Evolutionary conservation across 2,329 filamentous ascomycete genomes (phyloP).

Genomic region (Epichloe hybrida): DNA sequence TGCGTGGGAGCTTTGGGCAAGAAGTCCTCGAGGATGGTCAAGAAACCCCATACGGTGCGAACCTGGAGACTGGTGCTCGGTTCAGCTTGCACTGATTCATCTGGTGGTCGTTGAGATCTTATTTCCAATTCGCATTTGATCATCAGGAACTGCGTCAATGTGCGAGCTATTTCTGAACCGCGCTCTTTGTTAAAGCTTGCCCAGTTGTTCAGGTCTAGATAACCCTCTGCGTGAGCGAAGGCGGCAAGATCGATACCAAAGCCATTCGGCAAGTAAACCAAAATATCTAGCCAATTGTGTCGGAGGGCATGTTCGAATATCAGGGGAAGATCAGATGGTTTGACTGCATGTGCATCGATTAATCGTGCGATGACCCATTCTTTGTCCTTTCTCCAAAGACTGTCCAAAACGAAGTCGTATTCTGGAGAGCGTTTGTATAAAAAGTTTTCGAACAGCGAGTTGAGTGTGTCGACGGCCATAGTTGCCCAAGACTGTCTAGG

Average conservation of each 20-base stretch:
- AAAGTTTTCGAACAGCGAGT: constrained; percentile 71
- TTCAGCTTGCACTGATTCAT: constrained; percentile 39
- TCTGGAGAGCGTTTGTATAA: constrained; percentile 64
- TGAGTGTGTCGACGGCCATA: constrained; percentile 62
- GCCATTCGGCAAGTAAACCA: constrained; percentile 66
- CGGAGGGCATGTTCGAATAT: constrained; percentile 54
- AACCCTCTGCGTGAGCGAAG: constrained; percentile 65
- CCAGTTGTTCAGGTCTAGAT: constrained; percentile 74
- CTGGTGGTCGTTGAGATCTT: constrained; percentile 55
- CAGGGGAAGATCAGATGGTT: constrained; percentile 36
- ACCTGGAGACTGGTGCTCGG: constrained; percentile 67
- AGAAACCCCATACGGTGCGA: constrained; percentile 68
- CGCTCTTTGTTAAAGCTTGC: constrained; percentile 56
- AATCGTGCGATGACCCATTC: constrained; percentile 74
- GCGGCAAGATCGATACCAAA: constrained; percentile 82
- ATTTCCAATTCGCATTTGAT: constrained; percentile 77
- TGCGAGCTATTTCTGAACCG: constrained; percentile 52
- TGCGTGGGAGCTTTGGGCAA: constrained; percentile 43
- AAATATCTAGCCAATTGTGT: constrained; percentile 71
- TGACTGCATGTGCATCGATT: constrained; percentile 66
- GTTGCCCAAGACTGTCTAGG: constrained; percentile 59
- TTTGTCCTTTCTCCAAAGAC: constrained; percentile 81
- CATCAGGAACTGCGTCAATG: constrained; percentile 66
- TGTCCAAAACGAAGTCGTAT: constrained; percentile 80
- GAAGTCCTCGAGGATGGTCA: constrained; percentile 66